Evolutionary conservation across 2,329 filamentous ascomycete genomes (phyloP).

Genomic region (Emmonsiellopsis sp.): DNA sequence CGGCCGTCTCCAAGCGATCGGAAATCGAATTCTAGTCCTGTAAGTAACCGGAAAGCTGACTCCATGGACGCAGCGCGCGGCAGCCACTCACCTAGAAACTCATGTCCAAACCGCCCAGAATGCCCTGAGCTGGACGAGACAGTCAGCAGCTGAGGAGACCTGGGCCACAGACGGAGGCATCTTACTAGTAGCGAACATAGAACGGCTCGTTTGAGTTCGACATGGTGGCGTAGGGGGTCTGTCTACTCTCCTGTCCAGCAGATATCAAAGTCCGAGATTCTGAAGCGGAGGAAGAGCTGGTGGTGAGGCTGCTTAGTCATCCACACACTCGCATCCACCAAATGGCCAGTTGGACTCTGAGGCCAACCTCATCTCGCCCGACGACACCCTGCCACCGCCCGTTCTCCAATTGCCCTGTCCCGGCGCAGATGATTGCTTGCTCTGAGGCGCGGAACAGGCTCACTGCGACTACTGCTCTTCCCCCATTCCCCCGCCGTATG

Average conservation of each 20-base stretch:
- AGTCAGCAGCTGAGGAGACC: constrained; percentile 32
- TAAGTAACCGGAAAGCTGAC: constrained; percentile 15
- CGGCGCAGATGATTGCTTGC: constrained; percentile 27
- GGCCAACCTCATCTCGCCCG: constrained; percentile 18
- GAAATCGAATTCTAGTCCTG: constrained; percentile 78
- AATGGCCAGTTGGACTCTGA: constrained; percentile 29
- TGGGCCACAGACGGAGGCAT: constrained; percentile 19
- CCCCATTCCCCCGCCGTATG: constrained; percentile 12
- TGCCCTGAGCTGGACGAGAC: constrained; percentile 69
- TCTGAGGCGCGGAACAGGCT: constrained; percentile 27
- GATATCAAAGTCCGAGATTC: constrained; percentile 1
- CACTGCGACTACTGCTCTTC: constrained; percentile 16
- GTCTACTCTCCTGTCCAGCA: not conserved
- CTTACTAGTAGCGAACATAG: constrained; percentile 96
- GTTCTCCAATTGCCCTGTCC: constrained; percentile 20
- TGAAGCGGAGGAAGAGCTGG: constrained; percentile 10
- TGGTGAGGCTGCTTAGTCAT: constrained; percentile 33
- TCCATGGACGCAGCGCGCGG: not conserved
- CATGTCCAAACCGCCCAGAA: constrained; percentile 93
- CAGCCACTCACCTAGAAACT: constrained; percentile 69
- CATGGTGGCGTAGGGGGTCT: not conserved
- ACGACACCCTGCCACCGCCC: not conserved
- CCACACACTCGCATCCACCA: constrained; percentile 30
- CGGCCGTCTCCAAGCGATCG: constrained; percentile 83
- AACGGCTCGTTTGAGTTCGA: constrained; percentile 63